phyloP scores from a whole-genome alignment of 805 yeast genomes.

The Candida nanaspora region DNA sequence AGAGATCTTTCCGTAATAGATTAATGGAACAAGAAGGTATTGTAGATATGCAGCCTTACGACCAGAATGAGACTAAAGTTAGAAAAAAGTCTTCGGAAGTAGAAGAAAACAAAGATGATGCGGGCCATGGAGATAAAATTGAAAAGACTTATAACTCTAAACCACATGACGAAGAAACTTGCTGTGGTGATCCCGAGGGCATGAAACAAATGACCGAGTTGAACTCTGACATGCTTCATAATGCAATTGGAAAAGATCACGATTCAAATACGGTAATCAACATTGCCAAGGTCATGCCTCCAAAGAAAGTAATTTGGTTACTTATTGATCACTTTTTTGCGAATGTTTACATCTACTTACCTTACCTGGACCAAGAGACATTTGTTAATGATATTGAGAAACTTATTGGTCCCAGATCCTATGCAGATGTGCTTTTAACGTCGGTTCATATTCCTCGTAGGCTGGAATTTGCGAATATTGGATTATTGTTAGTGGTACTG shows the following conservation, averaged over 20 bases:
- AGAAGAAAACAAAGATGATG: slow-evolving; percentile 1
- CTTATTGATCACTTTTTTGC: slow-evolving; percentile 36
- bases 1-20: slow-evolving; percentile 20
- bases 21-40: slow-evolving; percentile 31
- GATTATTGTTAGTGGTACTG: slow-evolving; percentile 37
- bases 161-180: background rate
- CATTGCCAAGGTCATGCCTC: slow-evolving; percentile 29
- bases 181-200: background rate
- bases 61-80: slow-evolving; percentile 8
- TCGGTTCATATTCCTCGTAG: slow-evolving; percentile 30
- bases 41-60: slow-evolving; percentile 28
- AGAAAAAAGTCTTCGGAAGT: no score
- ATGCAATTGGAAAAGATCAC: slow-evolving; percentile 6
- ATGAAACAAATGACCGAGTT: background rate
- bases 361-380: slow-evolving; percentile 34
- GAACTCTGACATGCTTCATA: background rate
- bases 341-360: slow-evolving; percentile 39
- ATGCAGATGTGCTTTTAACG: slow-evolving; percentile 25
- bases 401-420: slow-evolving; percentile 30
- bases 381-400: slow-evolving; percentile 26
- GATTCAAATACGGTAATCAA: slow-evolving; percentile 2
- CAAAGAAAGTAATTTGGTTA: slow-evolving; percentile 36
- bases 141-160: background rate
- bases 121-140: slow-evolving; percentile 9
- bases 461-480: slow-evolving; percentile 41